A percentile compares a stretch with the other conserved stretches of the same genome.
Evolutionary conservation across 345 rosid genomes (phyloP).

Genomic region (Bretschneidera sinensis): DNA sequence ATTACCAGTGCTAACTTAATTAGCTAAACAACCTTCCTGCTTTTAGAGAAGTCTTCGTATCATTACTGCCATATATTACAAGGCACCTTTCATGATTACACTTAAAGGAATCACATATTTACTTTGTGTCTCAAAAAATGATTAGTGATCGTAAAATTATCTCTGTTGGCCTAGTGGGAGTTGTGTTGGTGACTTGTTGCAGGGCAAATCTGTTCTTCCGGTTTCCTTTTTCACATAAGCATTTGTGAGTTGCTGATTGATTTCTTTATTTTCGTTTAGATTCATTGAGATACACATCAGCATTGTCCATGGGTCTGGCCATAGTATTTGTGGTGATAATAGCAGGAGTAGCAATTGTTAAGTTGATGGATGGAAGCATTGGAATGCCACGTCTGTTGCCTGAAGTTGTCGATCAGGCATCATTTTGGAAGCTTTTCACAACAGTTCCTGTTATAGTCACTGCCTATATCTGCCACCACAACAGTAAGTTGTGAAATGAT

Average conservation of each 20-base stretch:
- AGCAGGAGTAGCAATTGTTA: conserved; percentile 42
- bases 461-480: conserved; percentile 69
- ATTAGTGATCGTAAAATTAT: neutral
- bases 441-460: conserved; percentile 57
- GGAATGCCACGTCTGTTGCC: conserved; percentile 50
- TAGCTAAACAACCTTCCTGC: neutral
- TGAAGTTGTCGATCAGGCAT: conserved; percentile 39
- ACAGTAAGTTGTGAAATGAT: conserved; percentile 30
- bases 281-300: conserved; percentile 65
- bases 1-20: neutral
- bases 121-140: neutral
- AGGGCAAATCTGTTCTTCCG: neutral
- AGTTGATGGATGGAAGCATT: conserved; percentile 40
- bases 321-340: conserved; percentile 60
- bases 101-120: too few relatives aligned
- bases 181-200: too few relatives aligned
- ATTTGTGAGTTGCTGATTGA: neutral
- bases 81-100: neutral
- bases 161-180: neutral
- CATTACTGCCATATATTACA: neutral
- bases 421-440: conserved; percentile 69
- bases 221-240: too few relatives aligned
- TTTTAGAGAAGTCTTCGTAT: neutral
- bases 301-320: conserved; percentile 58
- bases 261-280: conserved; percentile 23